Evolutionary conservation across 306 rosid species (phyloP).

Genomic region (Abrus pulchellus): DNA sequence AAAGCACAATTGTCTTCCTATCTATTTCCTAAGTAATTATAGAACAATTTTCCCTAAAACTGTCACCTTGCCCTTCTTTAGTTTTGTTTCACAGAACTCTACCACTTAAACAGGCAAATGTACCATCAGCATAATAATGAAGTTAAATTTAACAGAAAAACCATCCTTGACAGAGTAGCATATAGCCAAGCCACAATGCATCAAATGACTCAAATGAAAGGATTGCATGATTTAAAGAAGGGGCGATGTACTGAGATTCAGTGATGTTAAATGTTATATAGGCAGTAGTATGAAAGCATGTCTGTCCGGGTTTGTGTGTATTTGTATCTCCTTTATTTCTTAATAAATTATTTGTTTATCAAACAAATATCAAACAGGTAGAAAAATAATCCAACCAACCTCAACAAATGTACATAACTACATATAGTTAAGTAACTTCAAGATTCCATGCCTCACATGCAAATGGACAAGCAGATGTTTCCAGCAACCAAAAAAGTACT

Average conservation of each 20-base stretch:
- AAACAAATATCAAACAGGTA: background rate
- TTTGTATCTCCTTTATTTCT: no score
- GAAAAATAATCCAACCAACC: conserved; percentile 33
- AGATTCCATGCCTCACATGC: background rate
- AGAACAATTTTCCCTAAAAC: conserved; percentile 26
- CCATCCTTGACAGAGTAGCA: conserved; percentile 23
- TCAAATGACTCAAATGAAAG: conserved; percentile 44
- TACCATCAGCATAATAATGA: conserved; percentile 13
- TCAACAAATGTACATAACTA: background rate
- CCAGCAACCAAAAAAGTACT: conserved; percentile 39
- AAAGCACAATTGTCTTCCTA: conserved; percentile 30
- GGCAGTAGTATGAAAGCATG: no score
- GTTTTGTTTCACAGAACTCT: conserved; percentile 5
- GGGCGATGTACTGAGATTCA: background rate
- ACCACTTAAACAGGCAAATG: conserved; percentile 28
- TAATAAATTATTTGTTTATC: no score
- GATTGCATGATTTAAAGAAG: conserved; percentile 20
- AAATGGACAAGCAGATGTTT: conserved; percentile 21
- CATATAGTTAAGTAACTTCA: background rate
- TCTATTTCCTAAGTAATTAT: conserved; percentile 9
- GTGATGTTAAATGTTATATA: background rate
- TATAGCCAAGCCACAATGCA: conserved; percentile 24
- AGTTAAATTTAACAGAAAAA: conserved; percentile 16
- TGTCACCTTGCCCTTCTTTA: conserved; percentile 11
- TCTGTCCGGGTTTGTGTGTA: no score